Percentiles rank a stretch among this genome's conserved stretches.
phyloP scores from a whole-genome alignment of 1,284 basidiomycete genomes.

The Filobasidium uniguttulatum region DNA sequence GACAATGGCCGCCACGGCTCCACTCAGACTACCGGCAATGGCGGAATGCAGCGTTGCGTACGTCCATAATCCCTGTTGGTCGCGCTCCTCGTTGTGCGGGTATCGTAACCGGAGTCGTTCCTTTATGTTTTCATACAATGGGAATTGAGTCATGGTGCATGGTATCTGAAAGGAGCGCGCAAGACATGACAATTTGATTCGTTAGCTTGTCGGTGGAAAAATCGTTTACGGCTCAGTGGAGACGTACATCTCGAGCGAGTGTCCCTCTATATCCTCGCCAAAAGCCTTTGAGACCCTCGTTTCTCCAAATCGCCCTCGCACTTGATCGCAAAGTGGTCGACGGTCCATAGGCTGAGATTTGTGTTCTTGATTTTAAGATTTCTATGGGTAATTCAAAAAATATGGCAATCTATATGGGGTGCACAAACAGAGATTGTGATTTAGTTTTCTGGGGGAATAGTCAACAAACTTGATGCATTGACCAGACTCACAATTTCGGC shows the following conservation, averaged over 20 bases:
- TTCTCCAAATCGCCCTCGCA: slow-evolving; percentile 38
- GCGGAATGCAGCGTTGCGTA: slow-evolving; percentile 73
- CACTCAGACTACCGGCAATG: slow-evolving; percentile 77
- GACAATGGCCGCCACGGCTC: slow-evolving; percentile 71
- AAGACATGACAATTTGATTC: background rate
- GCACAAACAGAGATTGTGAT: slow-evolving; percentile 30
- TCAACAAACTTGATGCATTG: background rate
- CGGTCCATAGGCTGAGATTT: slow-evolving; percentile 55
- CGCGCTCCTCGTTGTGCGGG: slow-evolving; percentile 33
- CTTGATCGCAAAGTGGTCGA: slow-evolving; percentile 42
- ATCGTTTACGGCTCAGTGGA: background rate
- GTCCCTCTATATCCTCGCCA: slow-evolving; percentile 68
- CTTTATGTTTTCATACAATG: slow-evolving; percentile 86
- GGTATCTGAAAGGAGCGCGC: slow-evolving; percentile 65
- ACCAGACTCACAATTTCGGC: slow-evolving; percentile 58
- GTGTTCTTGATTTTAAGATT: slow-evolving; percentile 74
- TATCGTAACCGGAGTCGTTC: slow-evolving; percentile 41
- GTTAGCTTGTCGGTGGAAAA: background rate
- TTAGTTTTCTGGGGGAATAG: slow-evolving; percentile 1
- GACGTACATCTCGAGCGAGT: slow-evolving; percentile 57
- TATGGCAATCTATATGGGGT: slow-evolving; percentile 59
- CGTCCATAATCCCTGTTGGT: slow-evolving; percentile 31
- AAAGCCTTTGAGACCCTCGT: slow-evolving; percentile 54
- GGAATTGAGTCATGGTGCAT: slow-evolving; percentile 95
- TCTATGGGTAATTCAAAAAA: slow-evolving; percentile 87